phyloP scores from a whole-genome alignment of 108 stramenopile genomes.

The Pseudonitzschia multiseries region DNA sequence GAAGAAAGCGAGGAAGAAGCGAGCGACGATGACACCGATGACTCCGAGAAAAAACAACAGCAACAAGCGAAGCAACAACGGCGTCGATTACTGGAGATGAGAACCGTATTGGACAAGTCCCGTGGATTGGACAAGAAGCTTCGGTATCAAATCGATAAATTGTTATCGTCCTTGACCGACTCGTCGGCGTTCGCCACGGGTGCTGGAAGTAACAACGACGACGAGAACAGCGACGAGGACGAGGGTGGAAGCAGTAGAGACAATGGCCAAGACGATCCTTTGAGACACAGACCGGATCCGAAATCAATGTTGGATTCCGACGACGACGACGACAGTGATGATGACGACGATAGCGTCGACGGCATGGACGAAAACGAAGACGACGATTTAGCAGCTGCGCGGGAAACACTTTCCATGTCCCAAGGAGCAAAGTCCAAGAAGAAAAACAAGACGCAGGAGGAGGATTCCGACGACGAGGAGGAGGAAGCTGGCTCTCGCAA shows the following conservation, averaged over 20 bases:
- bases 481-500: conserved; percentile 16
- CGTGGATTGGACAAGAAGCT: conserved; percentile 83
- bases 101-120: conserved; percentile 76
- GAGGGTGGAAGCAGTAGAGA: conserved; percentile 21
- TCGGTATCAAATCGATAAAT: conserved; percentile 84
- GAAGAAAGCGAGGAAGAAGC: conserved; percentile 20
- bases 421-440: conserved; percentile 5
- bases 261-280: conserved; percentile 19
- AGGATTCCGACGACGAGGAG: conserved; percentile 18
- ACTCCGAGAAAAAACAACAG: not conserved
- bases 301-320: conserved; percentile 33
- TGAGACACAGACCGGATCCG: conserved; percentile 29
- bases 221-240: conserved; percentile 17
- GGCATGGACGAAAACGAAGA: conserved; percentile 49
- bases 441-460: conserved; percentile 15
- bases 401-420: conserved; percentile 26
- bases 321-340: conserved; percentile 22
- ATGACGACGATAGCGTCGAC: conserved; percentile 34
- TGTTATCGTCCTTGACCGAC: conserved; percentile 50
- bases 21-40: conserved; percentile 2
- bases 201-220: conserved; percentile 3
- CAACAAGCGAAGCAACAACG: conserved; percentile 17
- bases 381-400: conserved; percentile 46
- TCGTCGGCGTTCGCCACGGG: conserved; percentile 45
- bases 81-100: conserved; percentile 69